phyloP scores from a whole-genome alignment of 805 yeast genomes.

The Metschnikowia kofuensis region DNA sequence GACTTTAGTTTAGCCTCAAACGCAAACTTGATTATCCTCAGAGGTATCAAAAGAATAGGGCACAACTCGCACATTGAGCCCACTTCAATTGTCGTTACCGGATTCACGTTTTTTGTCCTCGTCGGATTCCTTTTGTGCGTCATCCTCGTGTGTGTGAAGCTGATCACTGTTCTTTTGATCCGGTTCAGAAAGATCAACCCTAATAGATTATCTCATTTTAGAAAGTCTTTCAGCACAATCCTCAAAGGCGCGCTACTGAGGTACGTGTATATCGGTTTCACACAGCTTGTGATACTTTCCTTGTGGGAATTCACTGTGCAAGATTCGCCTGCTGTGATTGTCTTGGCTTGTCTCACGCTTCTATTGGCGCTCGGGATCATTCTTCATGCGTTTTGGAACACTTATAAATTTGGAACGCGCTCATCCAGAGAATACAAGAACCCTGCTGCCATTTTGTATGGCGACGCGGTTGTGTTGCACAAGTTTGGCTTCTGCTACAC shows the following conservation, averaged over 20 bases:
- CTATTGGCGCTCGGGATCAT: slow-evolving; percentile 58
- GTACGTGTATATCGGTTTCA: slow-evolving; percentile 79
- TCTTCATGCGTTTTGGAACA: slow-evolving; percentile 64
- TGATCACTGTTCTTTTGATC: slow-evolving; percentile 45
- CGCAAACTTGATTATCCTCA: slow-evolving; percentile 56
- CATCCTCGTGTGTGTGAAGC: slow-evolving; percentile 53
- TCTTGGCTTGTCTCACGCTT: slow-evolving; percentile 71
- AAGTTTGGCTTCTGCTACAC: slow-evolving; percentile 88
- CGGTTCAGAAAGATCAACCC: slow-evolving; percentile 50
- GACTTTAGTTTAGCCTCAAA: slow-evolving; percentile 49
- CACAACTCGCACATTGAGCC: slow-evolving; percentile 74
- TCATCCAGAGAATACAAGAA: slow-evolving; percentile 65
- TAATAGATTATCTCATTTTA: slow-evolving; percentile 46
- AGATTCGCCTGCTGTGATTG: slow-evolving; percentile 88
- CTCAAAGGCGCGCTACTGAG: slow-evolving; percentile 78
- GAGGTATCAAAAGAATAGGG: slow-evolving; percentile 88
- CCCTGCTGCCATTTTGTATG: slow-evolving; percentile 85
- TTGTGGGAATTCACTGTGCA: slow-evolving; percentile 81
- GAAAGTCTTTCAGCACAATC: slow-evolving; percentile 54
- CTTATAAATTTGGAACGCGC: slow-evolving; percentile 55
- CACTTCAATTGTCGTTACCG: slow-evolving; percentile 80
- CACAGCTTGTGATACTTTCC: slow-evolving; percentile 74
- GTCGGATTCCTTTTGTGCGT: slow-evolving; percentile 72
- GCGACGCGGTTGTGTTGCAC: slow-evolving; percentile 67
- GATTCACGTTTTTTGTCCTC: slow-evolving; percentile 79